These are phyloP conservation scores for Adansonia madagascariensis DNA, from an alignment of 441 rosid species.

Conservation along the genomic window DNA sequence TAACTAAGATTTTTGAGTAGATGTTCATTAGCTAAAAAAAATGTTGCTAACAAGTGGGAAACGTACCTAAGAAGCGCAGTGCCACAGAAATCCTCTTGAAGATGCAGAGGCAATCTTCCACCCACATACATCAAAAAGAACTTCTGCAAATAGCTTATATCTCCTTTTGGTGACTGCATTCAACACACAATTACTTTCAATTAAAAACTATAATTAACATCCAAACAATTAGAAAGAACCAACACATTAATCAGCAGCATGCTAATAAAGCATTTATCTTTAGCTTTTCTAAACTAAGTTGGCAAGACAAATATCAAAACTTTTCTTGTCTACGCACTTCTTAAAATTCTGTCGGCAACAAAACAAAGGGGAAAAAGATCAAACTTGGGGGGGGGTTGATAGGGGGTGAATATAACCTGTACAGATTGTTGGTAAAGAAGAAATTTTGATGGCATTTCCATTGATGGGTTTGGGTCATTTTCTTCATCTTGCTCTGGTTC, in stretches of 20 bases:
- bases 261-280: not conserved
- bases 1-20: not conserved
- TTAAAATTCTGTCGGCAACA: not conserved
- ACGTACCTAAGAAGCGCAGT: constrained; percentile 81
- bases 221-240: not conserved
- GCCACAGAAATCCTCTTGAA: constrained; percentile 95
- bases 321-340: not conserved
- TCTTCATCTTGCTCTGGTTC: constrained; percentile 20
- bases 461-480: constrained; percentile 33
- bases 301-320: not conserved
- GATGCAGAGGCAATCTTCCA: constrained; percentile 80
- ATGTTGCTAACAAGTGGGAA: not conserved
- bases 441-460: constrained; percentile 70
- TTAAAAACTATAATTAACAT: not conserved
- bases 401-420: constrained; percentile 47
- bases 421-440: constrained; percentile 79
- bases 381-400: not conserved
- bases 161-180: constrained; percentile 91
- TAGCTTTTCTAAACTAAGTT: not conserved
- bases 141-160: constrained; percentile 85
- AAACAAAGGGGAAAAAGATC: not conserved
- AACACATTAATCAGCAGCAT: not conserved
- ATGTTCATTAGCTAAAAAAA: not conserved
- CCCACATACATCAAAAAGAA: constrained; percentile 82
- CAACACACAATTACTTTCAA: constrained; percentile 16